Base-by-base conservation (phyloP, 768 basidiomycete species). In the Auricularia sp. region DNA sequence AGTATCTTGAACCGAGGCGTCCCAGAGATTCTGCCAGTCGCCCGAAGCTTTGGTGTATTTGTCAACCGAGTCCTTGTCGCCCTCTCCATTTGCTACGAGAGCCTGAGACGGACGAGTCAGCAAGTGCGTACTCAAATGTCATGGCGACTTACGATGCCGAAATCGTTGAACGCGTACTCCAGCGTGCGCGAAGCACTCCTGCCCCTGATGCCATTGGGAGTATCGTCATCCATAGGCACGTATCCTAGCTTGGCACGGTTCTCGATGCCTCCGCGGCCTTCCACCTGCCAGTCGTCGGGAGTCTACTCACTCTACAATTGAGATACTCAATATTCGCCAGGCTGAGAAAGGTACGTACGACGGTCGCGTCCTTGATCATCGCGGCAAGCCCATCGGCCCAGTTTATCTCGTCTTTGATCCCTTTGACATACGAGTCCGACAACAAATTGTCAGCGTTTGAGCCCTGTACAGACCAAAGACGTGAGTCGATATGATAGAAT, bases 361-460 rank as follows among this genome's bases (percentile, higher is more conserved):
- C 68, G 75, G 34, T 75, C 77, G 74, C n/a, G 21, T 76, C 64
- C 67, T 74, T 68, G 60, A 70, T 53, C 67, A 72, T 70, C 51
- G 72, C 72, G 56, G 62, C 66, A n/a, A 64, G 68, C 0, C 72
- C 72, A 12, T 53, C 62, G 29, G 67, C 56, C 72, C 72, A 72
- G 64, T 72, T 67, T 60, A 72, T 71, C 18, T 71, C 71, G 29
- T 61, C 67, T 42, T 33, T 66, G 61, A 72, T 71, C 18, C 69
- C 69, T 64, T 72, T 72, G 62, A 68, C 63, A 51, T 61, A 72
- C 6, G 72, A 71, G 58, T 72, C 72, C 16, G 71, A 67, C 1
- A 72, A 71, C 1, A 72, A 60, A 10, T 66, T 70, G 61, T 72
- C 72, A 2, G 71, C 72, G 62, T 72, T 72, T 4, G 70, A 70